Conservation (phyloP, 2,329 filamentous ascomycete species). For the Calonectria naviculata region DNA sequence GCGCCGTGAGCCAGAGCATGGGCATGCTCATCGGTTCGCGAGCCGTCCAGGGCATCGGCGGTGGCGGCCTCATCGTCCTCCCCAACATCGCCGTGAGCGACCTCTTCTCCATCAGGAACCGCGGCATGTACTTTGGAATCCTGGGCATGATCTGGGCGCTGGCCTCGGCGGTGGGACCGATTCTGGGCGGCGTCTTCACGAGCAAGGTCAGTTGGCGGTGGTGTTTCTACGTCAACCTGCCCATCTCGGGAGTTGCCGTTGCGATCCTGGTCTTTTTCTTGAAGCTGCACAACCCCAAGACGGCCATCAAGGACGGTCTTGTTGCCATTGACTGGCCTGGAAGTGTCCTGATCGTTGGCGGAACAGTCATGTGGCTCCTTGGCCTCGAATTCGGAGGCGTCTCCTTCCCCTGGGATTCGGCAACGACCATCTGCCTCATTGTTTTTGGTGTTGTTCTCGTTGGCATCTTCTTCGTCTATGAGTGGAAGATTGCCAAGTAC, state of each 20-base stretch:
- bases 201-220: constrained; percentile 74
- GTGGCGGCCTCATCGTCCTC: constrained; percentile 67
- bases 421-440: constrained; percentile 81
- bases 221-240: constrained; percentile 76
- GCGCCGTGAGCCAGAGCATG: constrained; percentile 61
- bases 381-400: constrained; percentile 88
- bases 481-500: constrained; percentile 78
- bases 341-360: constrained; percentile 73
- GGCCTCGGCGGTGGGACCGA: constrained; percentile 72
- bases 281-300: constrained; percentile 75
- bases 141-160: constrained; percentile 72
- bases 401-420: constrained; percentile 78
- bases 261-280: constrained; percentile 69
- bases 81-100: constrained; percentile 70
- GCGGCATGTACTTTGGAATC: constrained; percentile 64
- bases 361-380: constrained; percentile 86
- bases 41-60: constrained; percentile 67
- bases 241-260: constrained; percentile 58
- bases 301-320: constrained; percentile 70
- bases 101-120: constrained; percentile 62
- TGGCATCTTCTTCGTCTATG: constrained; percentile 76
- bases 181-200: constrained; percentile 77
- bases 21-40: constrained; percentile 65
- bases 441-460: constrained; percentile 76
- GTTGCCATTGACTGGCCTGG: constrained; percentile 71